Conservation (phyloP, 2,329 filamentous ascomycete species). For the Fusarium haematococcum region DNA sequence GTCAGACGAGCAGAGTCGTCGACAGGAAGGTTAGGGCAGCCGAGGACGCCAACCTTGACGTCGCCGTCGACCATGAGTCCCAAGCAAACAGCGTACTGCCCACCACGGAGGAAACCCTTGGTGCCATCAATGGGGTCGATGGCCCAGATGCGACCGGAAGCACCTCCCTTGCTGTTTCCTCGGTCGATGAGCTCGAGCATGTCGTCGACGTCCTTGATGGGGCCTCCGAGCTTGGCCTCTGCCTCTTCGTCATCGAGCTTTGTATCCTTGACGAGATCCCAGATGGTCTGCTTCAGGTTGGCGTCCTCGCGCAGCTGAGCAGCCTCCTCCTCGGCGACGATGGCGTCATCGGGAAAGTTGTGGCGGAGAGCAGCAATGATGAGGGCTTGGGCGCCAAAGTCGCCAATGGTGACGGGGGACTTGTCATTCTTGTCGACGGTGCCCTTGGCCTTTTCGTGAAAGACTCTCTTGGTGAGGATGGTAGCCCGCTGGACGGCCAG, state of each 20-base stretch:
- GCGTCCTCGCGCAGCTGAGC: conserved; percentile 79
- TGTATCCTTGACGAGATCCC: conserved; percentile 81
- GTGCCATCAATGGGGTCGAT: conserved; percentile 98
- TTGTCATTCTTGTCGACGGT: conserved; percentile 92
- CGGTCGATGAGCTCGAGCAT: conserved; percentile 76
- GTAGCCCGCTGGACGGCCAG: conserved; percentile 86
- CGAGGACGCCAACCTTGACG: conserved; percentile 93
- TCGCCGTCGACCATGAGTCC: conserved; percentile 92
- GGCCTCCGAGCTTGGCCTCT: conserved; percentile 76
- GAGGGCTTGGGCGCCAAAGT: conserved; percentile 96
- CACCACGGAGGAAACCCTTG: conserved; percentile 94
- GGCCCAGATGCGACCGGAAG: conserved; percentile 87
- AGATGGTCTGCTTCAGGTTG: conserved; percentile 76
- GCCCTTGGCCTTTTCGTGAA: conserved; percentile 89
- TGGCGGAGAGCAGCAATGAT: conserved; percentile 91
- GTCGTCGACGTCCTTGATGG: conserved; percentile 72
- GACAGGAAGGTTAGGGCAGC: conserved; percentile 93
- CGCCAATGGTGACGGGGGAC: conserved; percentile 96
- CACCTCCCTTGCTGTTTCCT: conserved; percentile 78
- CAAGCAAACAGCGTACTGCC: conserved; percentile 96
- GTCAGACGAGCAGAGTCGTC: conserved; percentile 74
- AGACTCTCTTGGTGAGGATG: conserved; percentile 65
- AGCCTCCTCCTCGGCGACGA: conserved; percentile 96
- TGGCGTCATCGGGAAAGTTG: conserved; percentile 90
- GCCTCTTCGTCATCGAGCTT: conserved; percentile 69